Evolutionary conservation across 306 rosid species (phyloP).

Genomic region (Vigna trinervia): DNA sequence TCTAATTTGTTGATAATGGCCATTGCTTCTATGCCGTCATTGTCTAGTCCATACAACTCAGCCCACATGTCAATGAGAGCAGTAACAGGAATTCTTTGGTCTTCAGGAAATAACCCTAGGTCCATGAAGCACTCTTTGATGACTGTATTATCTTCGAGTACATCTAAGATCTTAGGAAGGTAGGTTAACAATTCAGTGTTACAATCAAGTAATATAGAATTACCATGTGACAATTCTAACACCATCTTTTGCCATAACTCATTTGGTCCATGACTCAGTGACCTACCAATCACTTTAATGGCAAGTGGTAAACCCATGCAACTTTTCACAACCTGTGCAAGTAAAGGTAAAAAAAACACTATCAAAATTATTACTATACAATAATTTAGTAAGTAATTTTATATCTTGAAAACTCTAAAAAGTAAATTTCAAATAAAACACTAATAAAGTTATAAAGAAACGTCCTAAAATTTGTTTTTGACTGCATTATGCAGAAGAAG

Average conservation of each 20-base stretch:
- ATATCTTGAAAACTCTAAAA: background rate
- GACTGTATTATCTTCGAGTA: constrained; percentile 45
- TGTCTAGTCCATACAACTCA: constrained; percentile 52
- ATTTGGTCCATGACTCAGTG: constrained; percentile 49
- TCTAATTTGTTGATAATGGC: constrained; percentile 41
- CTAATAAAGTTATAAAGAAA: no score
- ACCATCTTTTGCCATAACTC: constrained; percentile 51
- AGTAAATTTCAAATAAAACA: background rate
- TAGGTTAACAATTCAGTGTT: constrained; percentile 46
- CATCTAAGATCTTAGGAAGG: constrained; percentile 56
- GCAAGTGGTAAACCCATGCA: constrained; percentile 67
- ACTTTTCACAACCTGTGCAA: constrained; percentile 56
- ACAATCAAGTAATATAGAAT: constrained; percentile 49
- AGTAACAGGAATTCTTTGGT: constrained; percentile 61
- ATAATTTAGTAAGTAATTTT: background rate
- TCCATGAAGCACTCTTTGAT: constrained; percentile 75
- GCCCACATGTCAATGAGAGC: constrained; percentile 68
- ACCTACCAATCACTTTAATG: constrained; percentile 52
- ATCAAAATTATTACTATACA: no score
- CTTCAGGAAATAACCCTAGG: constrained; percentile 74
- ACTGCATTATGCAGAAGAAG: background rate
- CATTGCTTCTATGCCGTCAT: constrained; percentile 49
- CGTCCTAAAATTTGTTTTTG: no score
- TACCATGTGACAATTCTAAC: constrained; percentile 50
- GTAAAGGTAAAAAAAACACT: background rate